These are phyloP conservation scores for Podaxis pistillaris DNA, from an alignment of 768 basidiomycete species.

Conservation along the genomic window DNA sequence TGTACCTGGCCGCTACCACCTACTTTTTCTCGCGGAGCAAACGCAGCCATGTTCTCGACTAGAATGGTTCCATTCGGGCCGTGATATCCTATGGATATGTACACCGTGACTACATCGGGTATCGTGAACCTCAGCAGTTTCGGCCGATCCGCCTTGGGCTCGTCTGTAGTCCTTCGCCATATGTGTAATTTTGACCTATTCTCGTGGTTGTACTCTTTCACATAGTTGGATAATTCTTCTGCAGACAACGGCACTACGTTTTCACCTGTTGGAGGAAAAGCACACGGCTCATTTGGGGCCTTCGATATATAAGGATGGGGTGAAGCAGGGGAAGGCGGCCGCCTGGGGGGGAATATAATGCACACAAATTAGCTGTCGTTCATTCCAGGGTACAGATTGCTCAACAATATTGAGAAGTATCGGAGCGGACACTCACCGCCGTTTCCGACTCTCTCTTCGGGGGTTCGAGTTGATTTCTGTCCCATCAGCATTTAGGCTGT, in stretches of 20 bases:
- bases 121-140: conserved; percentile 58
- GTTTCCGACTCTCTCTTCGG: conserved; percentile 52
- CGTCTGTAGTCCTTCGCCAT: conserved; percentile 40
- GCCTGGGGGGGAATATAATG: conserved; percentile 27
- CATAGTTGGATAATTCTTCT: conserved; percentile 49
- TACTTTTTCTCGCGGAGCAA: conserved; percentile 75
- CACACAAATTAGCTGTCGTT: neutral
- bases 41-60: conserved; percentile 65
- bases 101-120: conserved; percentile 64
- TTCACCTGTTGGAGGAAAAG: conserved; percentile 34
- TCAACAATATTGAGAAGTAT: conserved; percentile 13
- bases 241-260: conserved; percentile 37
- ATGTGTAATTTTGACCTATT: conserved; percentile 50
- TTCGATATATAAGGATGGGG: conserved; percentile 55
- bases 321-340: conserved; percentile 55
- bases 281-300: conserved; percentile 30
- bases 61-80: conserved; percentile 33
- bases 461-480: conserved; percentile 44
- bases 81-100: conserved; percentile 48
- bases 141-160: conserved; percentile 25
- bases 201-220: conserved; percentile 54
- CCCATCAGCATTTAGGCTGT: conserved; percentile 53
- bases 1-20: conserved; percentile 15
- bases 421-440: conserved; percentile 42
- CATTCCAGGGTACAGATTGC: conserved; percentile 9